phyloP scores from a whole-genome alignment of 768 basidiomycete species.

The Pisolithus tinctorius region DNA sequence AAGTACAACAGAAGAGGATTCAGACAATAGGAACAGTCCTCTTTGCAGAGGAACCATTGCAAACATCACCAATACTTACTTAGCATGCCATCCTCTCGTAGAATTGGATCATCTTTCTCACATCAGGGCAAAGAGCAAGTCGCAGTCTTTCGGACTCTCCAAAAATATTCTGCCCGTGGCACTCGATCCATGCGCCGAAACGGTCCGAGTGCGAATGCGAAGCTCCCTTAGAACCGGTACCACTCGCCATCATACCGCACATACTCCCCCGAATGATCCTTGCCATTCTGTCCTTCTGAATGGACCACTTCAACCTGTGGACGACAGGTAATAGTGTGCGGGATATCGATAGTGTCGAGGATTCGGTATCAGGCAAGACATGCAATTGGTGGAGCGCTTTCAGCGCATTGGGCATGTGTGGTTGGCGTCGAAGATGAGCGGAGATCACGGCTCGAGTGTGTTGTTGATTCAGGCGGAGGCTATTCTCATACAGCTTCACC shows the following conservation, averaged over 20 bases:
- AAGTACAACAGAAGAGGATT: no score
- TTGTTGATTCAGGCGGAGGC: slow-evolving; percentile 44
- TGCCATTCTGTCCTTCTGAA: slow-evolving; percentile 57
- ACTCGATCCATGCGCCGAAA: slow-evolving; percentile 52
- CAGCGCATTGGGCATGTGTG: slow-evolving; percentile 31
- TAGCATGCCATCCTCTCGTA: slow-evolving; percentile 41
- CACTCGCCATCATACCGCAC: slow-evolving; percentile 24
- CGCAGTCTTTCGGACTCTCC: slow-evolving; percentile 60
- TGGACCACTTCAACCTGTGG: slow-evolving; percentile 64
- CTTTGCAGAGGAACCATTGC: background rate
- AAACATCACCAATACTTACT: background rate
- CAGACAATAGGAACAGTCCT: no score
- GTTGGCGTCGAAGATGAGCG: slow-evolving; percentile 45
- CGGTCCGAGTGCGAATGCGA: slow-evolving; percentile 27
- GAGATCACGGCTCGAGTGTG: slow-evolving; percentile 49
- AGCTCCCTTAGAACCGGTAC: background rate
- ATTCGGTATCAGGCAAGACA: slow-evolving; percentile 59
- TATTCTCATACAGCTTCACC: slow-evolving; percentile 58
- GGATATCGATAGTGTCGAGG: slow-evolving; percentile 48
- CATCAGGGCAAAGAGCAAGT: slow-evolving; percentile 61
- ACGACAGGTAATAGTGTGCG: slow-evolving; percentile 58
- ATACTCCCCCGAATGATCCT: slow-evolving; percentile 43
- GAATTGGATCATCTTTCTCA: slow-evolving; percentile 50
- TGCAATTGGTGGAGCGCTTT: slow-evolving; percentile 42
- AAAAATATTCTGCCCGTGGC: slow-evolving; percentile 41